Base-by-base conservation (phyloP, 768 basidiomycete genomes). In the Hygrophoropsis aurantiaca region DNA sequence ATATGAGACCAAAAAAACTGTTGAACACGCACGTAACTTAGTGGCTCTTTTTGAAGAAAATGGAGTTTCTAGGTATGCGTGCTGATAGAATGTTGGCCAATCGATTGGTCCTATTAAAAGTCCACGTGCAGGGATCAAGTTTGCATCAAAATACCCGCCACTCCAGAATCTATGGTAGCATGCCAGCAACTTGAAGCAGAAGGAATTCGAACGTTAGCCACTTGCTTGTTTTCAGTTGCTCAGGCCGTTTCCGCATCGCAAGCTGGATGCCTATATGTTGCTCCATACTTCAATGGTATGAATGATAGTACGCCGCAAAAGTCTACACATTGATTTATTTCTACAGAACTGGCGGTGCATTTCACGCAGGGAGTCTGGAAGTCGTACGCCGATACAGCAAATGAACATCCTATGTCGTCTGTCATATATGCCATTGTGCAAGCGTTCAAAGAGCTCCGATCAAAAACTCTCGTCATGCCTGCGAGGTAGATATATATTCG, bases 141-240 rank as follows among this genome's bases (percentile, higher is more conserved):
- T 19, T 80, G 79, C 56, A 77, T 84, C 61, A 84, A 82, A 58
- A 78, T 84, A 34, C 81, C 80, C 15, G 65, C 74, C 11, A 81
- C 79, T 0, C 75, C 76, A 3, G 74, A 79, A 50, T 73, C 74
- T 5, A 62, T 81, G 36, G 48, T 75, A 13, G 80, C 81, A 1
- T 80, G 79, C 53, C 65, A 65, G 20, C 54, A 69, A 20, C 71
- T 81, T 21, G 63, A 71, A 30, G 67, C 66, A 16, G n/a, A 18
- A 15, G 76, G 75, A 6, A 80, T 82, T 37, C 64, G 74, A 35
- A 81, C 79, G 0, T 73, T 82, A 8, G 80, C 71, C 23, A 82
- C 81, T 0, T 73, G 73, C 50, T 56, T 82, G 18, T 82, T 82
- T 62, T 74, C 71, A 24, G 60, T 81, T 34, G 67, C 70, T n/a